These are phyloP conservation scores for Kodamaea derodonti DNA, from an alignment of 1,139 yeast species.

Conservation along the genomic window DNA sequence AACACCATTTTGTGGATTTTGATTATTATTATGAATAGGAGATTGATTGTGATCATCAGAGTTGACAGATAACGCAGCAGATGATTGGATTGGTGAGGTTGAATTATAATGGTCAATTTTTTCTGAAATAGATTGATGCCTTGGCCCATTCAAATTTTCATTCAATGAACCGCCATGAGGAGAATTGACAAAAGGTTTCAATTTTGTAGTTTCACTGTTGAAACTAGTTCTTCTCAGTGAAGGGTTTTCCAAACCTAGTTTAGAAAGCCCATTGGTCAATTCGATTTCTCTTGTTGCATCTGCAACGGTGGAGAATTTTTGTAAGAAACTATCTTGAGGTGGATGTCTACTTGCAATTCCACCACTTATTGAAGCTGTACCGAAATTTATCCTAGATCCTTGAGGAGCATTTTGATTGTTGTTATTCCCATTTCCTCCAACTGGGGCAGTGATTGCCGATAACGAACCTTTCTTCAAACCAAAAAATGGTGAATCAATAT, in stretches of 20 bases:
- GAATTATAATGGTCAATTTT: slow-evolving; percentile 58
- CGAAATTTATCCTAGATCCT: slow-evolving; percentile 32
- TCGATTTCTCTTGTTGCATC: slow-evolving; percentile 80
- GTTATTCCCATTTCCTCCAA: slow-evolving; percentile 20
- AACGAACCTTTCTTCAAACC: slow-evolving; percentile 47
- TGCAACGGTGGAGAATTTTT: slow-evolving; percentile 69
- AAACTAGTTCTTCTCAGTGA: slow-evolving; percentile 49
- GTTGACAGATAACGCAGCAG: slow-evolving; percentile 34
- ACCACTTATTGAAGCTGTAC: slow-evolving; percentile 62
- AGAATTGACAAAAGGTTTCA: slow-evolving; percentile 22
- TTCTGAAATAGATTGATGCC: slow-evolving; percentile 62
- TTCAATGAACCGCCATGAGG: slow-evolving; percentile 47
- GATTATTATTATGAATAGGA: background rate
- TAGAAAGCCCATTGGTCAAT: slow-evolving; percentile 27
- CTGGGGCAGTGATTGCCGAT: slow-evolving; percentile 45
- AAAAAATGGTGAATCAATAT: slow-evolving; percentile 38
- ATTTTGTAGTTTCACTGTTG: slow-evolving; percentile 21
- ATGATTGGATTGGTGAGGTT: slow-evolving; percentile 47
- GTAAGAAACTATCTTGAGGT: slow-evolving; percentile 51
- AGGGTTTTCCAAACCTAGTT: slow-evolving; percentile 26
- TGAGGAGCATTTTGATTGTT: slow-evolving; percentile 1
- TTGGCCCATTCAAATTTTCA: slow-evolving; percentile 47
- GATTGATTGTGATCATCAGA: slow-evolving; percentile 17
- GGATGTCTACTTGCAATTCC: slow-evolving; percentile 50
- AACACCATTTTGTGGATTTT: slow-evolving; percentile 2